These are phyloP conservation scores for Edaphochlamys debaryana DNA, from an alignment of 139 green algal species.

Conservation along the genomic window DNA sequence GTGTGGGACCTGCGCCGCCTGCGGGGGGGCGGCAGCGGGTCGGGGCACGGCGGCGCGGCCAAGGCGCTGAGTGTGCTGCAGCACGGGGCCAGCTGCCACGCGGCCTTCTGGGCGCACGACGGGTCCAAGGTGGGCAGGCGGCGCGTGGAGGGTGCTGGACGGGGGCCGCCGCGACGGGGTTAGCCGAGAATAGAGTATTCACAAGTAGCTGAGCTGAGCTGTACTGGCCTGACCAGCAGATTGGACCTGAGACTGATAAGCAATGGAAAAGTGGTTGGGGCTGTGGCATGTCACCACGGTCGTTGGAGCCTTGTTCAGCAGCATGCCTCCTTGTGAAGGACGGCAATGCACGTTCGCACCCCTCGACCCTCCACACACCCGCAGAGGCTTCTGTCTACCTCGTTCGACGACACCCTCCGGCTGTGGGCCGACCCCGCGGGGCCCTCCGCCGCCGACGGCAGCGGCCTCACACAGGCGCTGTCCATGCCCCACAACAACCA, in stretches of 20 bases:
- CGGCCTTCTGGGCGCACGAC: constrained; percentile 72
- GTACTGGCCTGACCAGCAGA: too few relatives aligned
- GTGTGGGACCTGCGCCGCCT: constrained; percentile 72
- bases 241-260: too few relatives aligned
- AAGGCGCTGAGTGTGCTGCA: constrained; percentile 50
- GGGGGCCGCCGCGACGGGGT: too few relatives aligned
- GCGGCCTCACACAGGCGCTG: neutral
- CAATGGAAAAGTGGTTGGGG: too few relatives aligned
- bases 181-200: too few relatives aligned
- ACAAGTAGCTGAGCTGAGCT: too few relatives aligned
- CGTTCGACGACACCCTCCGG: constrained; percentile 76
- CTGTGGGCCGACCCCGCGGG: constrained; percentile 59
- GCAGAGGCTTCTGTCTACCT: constrained; percentile 66
- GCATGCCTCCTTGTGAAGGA: neutral
- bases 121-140: constrained; percentile 53
- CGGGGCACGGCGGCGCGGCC: neutral
- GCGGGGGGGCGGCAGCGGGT: neutral
- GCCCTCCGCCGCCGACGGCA: neutral
- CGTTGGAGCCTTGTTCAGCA: too few relatives aligned
- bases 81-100: constrained; percentile 72
- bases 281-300: too few relatives aligned
- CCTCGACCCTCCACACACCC: too few relatives aligned
- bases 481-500: constrained; percentile 61
- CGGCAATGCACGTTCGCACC: neutral
- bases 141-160: too few relatives aligned